Evolutionary conservation across 108 stramenopile genomes (phyloP).

Genomic region (Fragilaria crotonensis): DNA sequence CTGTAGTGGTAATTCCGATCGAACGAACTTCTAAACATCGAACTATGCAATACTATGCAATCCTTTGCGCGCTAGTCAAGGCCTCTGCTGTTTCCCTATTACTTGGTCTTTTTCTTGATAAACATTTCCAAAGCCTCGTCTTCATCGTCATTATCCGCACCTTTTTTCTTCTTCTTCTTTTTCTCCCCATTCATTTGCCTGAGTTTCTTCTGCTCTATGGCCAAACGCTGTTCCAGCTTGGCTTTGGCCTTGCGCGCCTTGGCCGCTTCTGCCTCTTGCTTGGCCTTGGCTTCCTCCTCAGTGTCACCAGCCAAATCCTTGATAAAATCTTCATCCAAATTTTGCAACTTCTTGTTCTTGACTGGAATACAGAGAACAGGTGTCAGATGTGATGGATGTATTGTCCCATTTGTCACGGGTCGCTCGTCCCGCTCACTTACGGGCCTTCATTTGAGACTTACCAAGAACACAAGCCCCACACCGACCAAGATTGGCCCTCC

Average conservation of each 20-base stretch:
- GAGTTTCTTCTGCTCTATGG: conserved; percentile 29
- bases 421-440: conserved; percentile 35
- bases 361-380: not conserved
- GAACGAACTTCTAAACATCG: too few species aligned
- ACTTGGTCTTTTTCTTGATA: not conserved
- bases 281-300: conserved; percentile 35
- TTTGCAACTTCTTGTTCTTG: conserved; percentile 25
- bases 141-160: conserved; percentile 30
- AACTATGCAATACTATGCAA: too few species aligned
- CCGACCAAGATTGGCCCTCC: conserved; percentile 28
- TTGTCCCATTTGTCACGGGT: not conserved
- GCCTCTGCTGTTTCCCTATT: too few species aligned
- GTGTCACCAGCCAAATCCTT: conserved; percentile 32
- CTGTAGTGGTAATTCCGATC: too few species aligned
- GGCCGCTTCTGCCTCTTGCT: conserved; percentile 7
- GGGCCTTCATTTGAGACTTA: conserved; percentile 20
- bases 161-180: conserved; percentile 20
- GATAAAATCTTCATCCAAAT: conserved; percentile 40
- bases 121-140: conserved; percentile 15
- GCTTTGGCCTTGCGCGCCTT: conserved; percentile 34
- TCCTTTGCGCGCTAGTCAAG: too few species aligned
- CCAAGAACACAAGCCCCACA: conserved; percentile 11
- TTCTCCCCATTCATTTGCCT: conserved; percentile 23
- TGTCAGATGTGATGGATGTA: not conserved
- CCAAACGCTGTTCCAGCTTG: conserved; percentile 27